phyloP scores from a whole-genome alignment of 176 grass and related monocot species.

The Triticum turgidum region DNA sequence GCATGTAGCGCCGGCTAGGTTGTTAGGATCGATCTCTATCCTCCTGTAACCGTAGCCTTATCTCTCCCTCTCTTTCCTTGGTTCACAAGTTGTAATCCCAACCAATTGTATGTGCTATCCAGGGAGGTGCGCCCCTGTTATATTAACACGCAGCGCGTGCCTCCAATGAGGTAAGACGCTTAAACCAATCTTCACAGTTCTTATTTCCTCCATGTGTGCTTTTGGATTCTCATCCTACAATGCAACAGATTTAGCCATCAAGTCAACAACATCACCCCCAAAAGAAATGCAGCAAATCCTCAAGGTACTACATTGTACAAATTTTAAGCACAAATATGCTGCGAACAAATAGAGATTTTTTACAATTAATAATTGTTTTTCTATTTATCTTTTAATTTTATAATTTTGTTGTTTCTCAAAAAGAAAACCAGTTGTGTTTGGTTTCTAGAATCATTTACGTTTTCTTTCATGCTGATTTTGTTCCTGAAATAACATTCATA shows the following conservation, averaged over 20 bases:
- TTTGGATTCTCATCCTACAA: constrained; percentile 60
- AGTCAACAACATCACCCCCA: not conserved
- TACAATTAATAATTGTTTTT: not conserved
- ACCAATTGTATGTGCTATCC: too few species aligned
- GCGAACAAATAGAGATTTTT: not conserved
- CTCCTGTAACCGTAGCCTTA: too few species aligned
- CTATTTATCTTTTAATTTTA: not conserved
- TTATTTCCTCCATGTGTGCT: constrained; percentile 17
- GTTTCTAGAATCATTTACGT: not conserved
- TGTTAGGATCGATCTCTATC: too few species aligned
- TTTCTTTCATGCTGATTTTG: not conserved
- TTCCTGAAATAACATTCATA: not conserved
- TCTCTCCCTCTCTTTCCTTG: too few species aligned
- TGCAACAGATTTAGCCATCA: not conserved
- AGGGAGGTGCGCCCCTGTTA: too few species aligned
- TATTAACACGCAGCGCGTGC: too few species aligned
- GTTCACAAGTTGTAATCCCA: too few species aligned
- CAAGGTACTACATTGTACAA: not conserved
- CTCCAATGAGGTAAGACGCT: too few species aligned
- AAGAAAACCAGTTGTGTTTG: not conserved
- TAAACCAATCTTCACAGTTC: too few species aligned
- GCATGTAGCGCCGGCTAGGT: too few species aligned
- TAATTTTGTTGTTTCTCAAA: not conserved
- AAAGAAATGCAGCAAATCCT: not conserved
- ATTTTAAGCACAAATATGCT: not conserved